Evolutionary conservation across 1,139 yeast species (phyloP).

Genomic region (Casaregolazyma lundiana): DNA sequence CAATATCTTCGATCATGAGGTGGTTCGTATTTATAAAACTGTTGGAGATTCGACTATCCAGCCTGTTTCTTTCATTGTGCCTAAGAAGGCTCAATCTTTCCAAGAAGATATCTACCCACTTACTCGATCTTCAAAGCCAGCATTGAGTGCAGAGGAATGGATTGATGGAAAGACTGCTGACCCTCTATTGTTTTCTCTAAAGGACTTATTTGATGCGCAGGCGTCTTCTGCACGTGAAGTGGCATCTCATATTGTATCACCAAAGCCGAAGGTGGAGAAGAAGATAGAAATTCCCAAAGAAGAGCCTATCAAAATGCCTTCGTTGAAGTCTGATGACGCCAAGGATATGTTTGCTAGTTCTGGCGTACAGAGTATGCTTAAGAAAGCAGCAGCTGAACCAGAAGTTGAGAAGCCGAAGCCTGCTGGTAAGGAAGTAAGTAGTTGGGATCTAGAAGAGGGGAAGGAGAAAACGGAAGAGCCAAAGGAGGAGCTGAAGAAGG

Average conservation of each 20-base stretch:
- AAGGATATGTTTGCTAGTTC: slow-evolving; percentile 34
- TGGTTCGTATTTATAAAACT: slow-evolving; percentile 74
- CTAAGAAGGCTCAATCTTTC: slow-evolving; percentile 88
- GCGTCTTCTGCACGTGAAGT: slow-evolving; percentile 32
- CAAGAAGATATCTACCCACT: slow-evolving; percentile 92
- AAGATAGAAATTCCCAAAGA: slow-evolving; percentile 9
- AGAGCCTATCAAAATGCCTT: slow-evolving; percentile 4
- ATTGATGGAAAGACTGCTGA: slow-evolving; percentile 67
- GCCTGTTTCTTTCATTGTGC: slow-evolving; percentile 87
- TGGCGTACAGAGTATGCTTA: slow-evolving; percentile 38
- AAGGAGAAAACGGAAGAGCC: slow-evolving; percentile 1
- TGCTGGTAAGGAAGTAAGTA: slow-evolving; percentile 21
- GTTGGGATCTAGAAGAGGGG: slow-evolving; percentile 28
- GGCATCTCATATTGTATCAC: slow-evolving; percentile 12
- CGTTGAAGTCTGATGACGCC: slow-evolving; percentile 36
- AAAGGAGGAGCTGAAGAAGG: slow-evolving; percentile 10
- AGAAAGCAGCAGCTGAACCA: slow-evolving; percentile 46
- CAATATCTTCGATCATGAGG: slow-evolving; percentile 77
- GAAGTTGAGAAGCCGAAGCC: slow-evolving; percentile 24
- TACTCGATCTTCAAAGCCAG: slow-evolving; percentile 76
- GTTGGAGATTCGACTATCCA: slow-evolving; percentile 78
- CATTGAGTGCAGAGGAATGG: slow-evolving; percentile 77
- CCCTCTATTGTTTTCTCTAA: slow-evolving; percentile 77
- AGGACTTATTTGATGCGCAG: slow-evolving; percentile 72
- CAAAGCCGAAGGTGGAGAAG: slow-evolving; percentile 12